Evolutionary conservation across 805 yeast genomes (phyloP), one percentile per base, ranked within the genome.

Genomic region (Lachancea sp.): DNA sequence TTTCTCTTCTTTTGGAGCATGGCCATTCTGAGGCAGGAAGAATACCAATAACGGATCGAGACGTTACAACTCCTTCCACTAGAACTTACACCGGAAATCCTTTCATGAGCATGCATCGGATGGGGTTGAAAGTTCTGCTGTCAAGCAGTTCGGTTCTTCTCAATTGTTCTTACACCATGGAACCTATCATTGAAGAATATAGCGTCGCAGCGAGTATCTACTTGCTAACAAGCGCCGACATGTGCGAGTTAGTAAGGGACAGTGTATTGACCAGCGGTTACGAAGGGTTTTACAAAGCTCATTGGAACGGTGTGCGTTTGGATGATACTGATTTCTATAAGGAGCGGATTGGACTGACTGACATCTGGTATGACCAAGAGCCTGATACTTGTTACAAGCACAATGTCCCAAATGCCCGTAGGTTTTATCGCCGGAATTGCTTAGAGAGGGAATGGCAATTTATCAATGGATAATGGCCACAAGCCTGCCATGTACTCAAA

Each of bases 201-300:
- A 61, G 67, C 44, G 65, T 62, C 11, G 67, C 67, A 3, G 67
- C 67, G 1, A 60, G 65, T 42, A 62, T 62, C n/a, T 57, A 61
- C 41, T 38, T 60, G 12, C 42, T 62, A 18, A 58, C 55, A 38
- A 62, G 65, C 1, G 63, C 65, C 4, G 67, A 62, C 45, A 38
- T 62, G 15, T 62, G 65, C 37, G 67, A 62, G 44, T 42, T 62
- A 8, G 49, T 64, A 0, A 51, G 65, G 22, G 61, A 53, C 25
- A 59, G 65, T 34, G 63, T 60, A 2, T 33, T 59, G 1, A 50
- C 55, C 29, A 57, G 64, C 35, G 60, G 61, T 1, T 61, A 51
- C 42, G 64, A 59, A 20, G 65, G 66, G 1, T 62, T 55, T 48
- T 62, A 62, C 38, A 60, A 60, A 41, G 54, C 60, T 4, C 66